Evolutionary conservation across 768 basidiomycete genomes (phyloP), one percentile per base, ranked within the genome.

Genomic region (Leccinum disarticulatum): DNA sequence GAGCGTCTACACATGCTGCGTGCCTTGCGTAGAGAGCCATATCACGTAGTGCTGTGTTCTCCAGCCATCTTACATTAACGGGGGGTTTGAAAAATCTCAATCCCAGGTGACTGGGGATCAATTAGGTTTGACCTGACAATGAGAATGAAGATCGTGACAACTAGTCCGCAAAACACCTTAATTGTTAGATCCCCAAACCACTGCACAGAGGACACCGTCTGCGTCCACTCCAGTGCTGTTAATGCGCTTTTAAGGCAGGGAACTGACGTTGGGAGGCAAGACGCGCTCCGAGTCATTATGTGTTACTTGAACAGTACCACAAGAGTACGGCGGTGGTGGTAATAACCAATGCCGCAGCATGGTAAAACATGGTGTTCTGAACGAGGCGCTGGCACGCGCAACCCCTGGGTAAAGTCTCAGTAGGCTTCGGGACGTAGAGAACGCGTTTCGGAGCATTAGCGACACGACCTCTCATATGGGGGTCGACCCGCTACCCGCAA

Each of bases 181-280:
- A 89, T 73, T 83, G 66, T 91, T 92, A 19, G 88, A 88, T 41
- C 90, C 90, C 89, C 90, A 92, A 0, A 85, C 83, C 10, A 89
- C 68, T 3, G 83, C 77, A 55, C 74, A 73, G 52, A 90, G 66
- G n/a, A 54, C 65, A 13, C 67, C 68, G 22, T 74, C 66, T n/a
- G 61, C 64, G 8, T 57, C 55, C 5, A 73, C 50, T 3, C 72
- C 66, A n/a, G 63, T 70, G 50, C 70, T 67, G 14, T 66, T 66
- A n/a, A 68, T 35, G 38, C 50, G 50, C 30, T 59, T 61, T 33
- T 52, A 52, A 27, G 54, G 55, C 27, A 19, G 2, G 6, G 52
- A 25, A 7, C 30, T 54, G 17, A 22, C 52, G 52, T 60, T 57
- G 35, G 63, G 55, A 36, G 53, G 48, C 7, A 64, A 33, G 17